A percentile compares a stretch with the other conserved stretches of the same genome.
These are phyloP conservation scores for Pinus tabuliformis DNA, from an alignment of 75 land plant genomes.

Conservation along the genomic window DNA sequence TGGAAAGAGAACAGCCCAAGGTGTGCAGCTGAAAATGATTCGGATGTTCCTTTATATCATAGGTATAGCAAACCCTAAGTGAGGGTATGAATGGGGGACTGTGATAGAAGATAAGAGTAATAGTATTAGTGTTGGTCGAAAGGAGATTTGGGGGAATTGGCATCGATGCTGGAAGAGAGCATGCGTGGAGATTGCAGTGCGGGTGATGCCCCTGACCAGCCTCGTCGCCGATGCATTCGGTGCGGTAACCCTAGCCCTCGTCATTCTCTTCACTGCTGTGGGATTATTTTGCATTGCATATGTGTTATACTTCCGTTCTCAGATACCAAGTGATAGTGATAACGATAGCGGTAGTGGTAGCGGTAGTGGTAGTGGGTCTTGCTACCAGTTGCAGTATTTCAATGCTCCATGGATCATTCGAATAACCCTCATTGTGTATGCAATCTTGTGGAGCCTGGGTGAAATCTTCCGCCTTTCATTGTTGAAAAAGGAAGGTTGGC, in stretches of 20 bases:
- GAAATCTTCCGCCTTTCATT: conserved; percentile 69
- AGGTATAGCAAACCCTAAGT: not conserved
- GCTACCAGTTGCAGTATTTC: conserved; percentile 61
- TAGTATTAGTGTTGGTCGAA: not conserved
- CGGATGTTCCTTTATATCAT: not conserved
- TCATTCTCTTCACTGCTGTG: conserved; percentile 38
- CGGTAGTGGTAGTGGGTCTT: no score
- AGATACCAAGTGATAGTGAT: conserved; percentile 37
- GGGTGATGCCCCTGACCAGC: conserved; percentile 98
- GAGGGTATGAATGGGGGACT: not conserved
- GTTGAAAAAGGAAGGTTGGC: conserved; percentile 49
- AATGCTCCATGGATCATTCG: conserved; percentile 91
- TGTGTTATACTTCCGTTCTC: conserved; percentile 62
- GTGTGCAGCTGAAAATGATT: not conserved
- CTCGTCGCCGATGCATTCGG: conserved; percentile 87
- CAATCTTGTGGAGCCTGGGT: conserved; percentile 77
- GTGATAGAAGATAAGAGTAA: not conserved
- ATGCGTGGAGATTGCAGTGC: conserved; percentile 68
- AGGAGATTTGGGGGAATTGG: conserved; percentile 4
- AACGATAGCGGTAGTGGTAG: no score
- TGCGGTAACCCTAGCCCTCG: conserved; percentile 73
- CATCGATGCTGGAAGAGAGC: conserved; percentile 77
- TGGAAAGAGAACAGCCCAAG: not conserved
- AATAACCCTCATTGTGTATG: conserved; percentile 50
- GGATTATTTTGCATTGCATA: conserved; percentile 63